Conservation (phyloP, 2,329 filamentous ascomycete species). For the Coniochaeta sp. region DNA sequence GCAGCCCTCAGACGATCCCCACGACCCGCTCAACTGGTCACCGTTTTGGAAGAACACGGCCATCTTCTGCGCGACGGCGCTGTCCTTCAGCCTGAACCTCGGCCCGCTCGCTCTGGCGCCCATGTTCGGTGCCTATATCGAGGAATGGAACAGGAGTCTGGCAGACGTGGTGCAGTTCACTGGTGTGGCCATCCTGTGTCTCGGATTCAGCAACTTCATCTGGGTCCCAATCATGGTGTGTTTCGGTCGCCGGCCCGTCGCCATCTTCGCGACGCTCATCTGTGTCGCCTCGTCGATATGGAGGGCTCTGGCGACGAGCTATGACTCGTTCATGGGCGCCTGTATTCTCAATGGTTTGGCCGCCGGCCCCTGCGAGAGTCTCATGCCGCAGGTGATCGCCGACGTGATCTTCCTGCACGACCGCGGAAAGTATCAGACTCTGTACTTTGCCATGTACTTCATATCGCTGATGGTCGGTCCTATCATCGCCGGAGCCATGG, state of each 20-base stretch:
- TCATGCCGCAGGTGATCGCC: constrained; percentile 55
- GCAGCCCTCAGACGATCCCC: constrained; percentile 35
- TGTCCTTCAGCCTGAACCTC: constrained; percentile 33
- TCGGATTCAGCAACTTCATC: constrained; percentile 44
- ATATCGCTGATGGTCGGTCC: constrained; percentile 48
- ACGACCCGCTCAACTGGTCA: constrained; percentile 42
- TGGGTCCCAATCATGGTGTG: constrained; percentile 42
- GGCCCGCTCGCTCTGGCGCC: constrained; percentile 35
- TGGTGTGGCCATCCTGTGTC: constrained; percentile 36
- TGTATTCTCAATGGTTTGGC: constrained; percentile 55
- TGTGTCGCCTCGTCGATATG: constrained; percentile 36
- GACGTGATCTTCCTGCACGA: constrained; percentile 60
- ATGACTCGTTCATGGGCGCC: constrained; percentile 57
- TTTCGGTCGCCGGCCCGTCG: constrained; percentile 38
- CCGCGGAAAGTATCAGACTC: constrained; percentile 44
- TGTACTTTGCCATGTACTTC: constrained; percentile 56
- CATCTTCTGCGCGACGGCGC: constrained; percentile 23
- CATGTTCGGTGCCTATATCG: constrained; percentile 52
- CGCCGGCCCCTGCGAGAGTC: constrained; percentile 54
- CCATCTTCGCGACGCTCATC: constrained; percentile 34
- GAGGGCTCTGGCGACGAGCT: constrained; percentile 48
- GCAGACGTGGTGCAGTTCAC: constrained; percentile 42
- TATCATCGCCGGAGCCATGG: constrained; percentile 45
- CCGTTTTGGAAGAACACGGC: constrained; percentile 33
- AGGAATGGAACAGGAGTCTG: constrained; percentile 44